phyloP scores from a whole-genome alignment of 2,329 filamentous ascomycete species.

The Monosporascus ibericus region DNA sequence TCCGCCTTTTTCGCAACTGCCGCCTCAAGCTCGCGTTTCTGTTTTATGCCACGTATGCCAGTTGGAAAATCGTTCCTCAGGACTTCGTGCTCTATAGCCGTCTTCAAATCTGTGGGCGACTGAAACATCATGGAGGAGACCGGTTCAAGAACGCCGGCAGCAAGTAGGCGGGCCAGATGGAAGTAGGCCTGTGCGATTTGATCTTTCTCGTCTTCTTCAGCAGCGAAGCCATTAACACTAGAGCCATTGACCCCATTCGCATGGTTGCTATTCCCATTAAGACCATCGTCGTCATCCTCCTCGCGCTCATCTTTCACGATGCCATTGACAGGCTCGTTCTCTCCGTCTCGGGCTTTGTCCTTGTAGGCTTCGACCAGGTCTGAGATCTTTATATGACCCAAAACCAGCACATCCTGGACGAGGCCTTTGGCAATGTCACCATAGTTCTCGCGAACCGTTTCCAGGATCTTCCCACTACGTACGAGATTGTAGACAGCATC shows the following conservation, averaged over 20 bases:
- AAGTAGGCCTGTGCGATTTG: conserved; percentile 40
- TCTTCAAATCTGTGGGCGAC: conserved; percentile 54
- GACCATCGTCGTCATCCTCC: conserved; percentile 26
- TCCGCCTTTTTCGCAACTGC: conserved; percentile 17
- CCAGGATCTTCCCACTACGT: conserved; percentile 74
- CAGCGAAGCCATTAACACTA: conserved; percentile 20
- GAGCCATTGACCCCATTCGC: conserved; percentile 28
- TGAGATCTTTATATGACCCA: conserved; percentile 70
- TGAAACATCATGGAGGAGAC: conserved; percentile 52
- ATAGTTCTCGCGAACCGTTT: conserved; percentile 66
- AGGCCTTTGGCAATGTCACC: conserved; percentile 70
- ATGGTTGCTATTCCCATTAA: conserved; percentile 29
- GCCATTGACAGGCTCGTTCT: conserved; percentile 17
- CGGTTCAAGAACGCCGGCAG: conserved; percentile 62
- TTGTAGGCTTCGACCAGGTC: conserved; percentile 63
- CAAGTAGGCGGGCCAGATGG: conserved; percentile 49
- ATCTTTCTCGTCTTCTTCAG: conserved; percentile 7
- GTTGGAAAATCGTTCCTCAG: conserved; percentile 45
- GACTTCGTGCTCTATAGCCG: conserved; percentile 58
- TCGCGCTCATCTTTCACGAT: conserved; percentile 19
- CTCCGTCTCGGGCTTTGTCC: conserved; percentile 23
- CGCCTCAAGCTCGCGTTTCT: conserved; percentile 53
- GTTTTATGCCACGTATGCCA: conserved; percentile 56
- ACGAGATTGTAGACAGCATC: conserved; percentile 75
- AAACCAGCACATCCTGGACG: conserved; percentile 65